A percentile compares a stretch with the other conserved stretches of the same genome.
phyloP scores from a whole-genome alignment of 805 yeast species.

The Allodekkera sacchari region DNA sequence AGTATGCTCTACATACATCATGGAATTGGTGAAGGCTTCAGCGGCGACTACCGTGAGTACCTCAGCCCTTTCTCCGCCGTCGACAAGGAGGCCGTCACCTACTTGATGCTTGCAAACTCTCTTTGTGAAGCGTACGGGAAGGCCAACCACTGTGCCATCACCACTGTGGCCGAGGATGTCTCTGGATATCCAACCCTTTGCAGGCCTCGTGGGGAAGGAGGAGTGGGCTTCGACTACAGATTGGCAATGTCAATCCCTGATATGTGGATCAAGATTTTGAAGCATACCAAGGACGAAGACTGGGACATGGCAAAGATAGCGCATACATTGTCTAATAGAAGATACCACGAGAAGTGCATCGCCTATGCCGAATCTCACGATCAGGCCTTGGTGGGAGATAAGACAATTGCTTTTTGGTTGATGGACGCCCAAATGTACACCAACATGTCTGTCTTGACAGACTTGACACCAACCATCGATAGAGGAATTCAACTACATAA shows the following conservation, averaged over 20 bases:
- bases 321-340: conserved; percentile 76
- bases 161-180: conserved; percentile 92
- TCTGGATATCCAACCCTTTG: conserved; percentile 97
- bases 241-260: conserved; percentile 97
- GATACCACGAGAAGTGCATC: conserved; percentile 82
- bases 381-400: conserved; percentile 96
- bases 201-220: conserved; percentile 64
- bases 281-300: conserved; percentile 76
- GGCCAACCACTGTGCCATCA: conserved; percentile 25
- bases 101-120: conserved; percentile 85
- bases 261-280: conserved; percentile 95
- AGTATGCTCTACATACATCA: conserved; percentile 88
- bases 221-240: conserved; percentile 90
- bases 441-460: conserved; percentile 74
- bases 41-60: conserved; percentile 91
- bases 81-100: conserved; percentile 80
- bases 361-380: conserved; percentile 94
- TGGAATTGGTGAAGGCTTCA: conserved; percentile 82
- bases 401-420: conserved; percentile 93
- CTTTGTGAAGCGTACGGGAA: conserved; percentile 49
- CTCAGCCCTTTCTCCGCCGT: conserved; percentile 66
- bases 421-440: conserved; percentile 99
- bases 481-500: conserved; percentile 90
- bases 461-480: conserved; percentile 69
- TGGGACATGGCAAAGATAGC: conserved; percentile 85